phyloP scores from a whole-genome alignment of 148 eudicot species.

The Rhododendron vialii region DNA sequence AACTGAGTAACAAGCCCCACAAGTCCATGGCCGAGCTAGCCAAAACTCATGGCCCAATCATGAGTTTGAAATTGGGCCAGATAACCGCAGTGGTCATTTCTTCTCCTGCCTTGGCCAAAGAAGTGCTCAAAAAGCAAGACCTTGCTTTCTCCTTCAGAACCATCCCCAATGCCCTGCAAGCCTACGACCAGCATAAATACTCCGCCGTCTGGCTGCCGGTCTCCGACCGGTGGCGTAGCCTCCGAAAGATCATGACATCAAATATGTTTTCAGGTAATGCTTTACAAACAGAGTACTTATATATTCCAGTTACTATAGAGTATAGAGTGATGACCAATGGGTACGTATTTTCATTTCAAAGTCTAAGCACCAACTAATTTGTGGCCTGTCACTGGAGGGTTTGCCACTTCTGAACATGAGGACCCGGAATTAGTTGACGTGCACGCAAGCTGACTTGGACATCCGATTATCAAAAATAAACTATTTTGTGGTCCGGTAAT shows the following conservation, averaged over 20 bases:
- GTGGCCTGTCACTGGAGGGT: no score
- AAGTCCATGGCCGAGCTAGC: slow-evolving; percentile 16
- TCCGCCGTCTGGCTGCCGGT: not conserved
- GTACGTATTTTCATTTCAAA: not conserved
- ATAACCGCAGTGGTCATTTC: slow-evolving; percentile 9
- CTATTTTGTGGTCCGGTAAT: not conserved
- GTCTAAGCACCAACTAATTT: not conserved
- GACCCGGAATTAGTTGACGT: no score
- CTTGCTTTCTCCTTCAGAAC: not conserved
- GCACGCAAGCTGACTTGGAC: no score
- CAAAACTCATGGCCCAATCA: slow-evolving; percentile 15
- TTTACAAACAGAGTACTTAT: not conserved
- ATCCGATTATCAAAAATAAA: no score
- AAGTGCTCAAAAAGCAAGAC: not conserved
- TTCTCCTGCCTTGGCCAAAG: slow-evolving; percentile 7
- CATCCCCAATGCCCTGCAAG: not conserved
- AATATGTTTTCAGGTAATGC: not conserved
- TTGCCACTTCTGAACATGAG: no score
- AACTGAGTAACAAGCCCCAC: slow-evolving; percentile 18
- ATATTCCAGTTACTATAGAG: no score
- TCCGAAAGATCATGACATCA: not conserved
- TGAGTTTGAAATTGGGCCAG: slow-evolving; percentile 14
- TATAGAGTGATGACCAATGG: not conserved
- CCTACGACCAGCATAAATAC: not conserved
- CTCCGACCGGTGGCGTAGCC: not conserved